These are phyloP conservation scores for Aspergillaceae sp. DNA, from an alignment of 2,329 filamentous ascomycete genomes.

Conservation along the genomic window DNA sequence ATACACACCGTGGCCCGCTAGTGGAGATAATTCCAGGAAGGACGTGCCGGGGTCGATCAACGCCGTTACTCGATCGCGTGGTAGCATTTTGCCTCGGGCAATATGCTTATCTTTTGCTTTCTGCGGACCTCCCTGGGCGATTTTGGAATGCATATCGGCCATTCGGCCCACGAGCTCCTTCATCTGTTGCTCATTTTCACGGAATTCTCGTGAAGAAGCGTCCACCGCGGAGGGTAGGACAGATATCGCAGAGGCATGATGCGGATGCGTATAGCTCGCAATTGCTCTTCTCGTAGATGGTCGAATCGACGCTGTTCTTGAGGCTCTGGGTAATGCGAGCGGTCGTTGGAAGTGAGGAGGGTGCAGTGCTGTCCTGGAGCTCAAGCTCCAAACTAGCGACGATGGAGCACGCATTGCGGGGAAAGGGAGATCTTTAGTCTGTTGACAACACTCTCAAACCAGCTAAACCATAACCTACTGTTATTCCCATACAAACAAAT, in stretches of 20 bases:
- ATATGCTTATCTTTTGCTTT: slow-evolving; percentile 85
- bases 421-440: slow-evolving; percentile 5
- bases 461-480: neutral
- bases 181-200: slow-evolving; percentile 74
- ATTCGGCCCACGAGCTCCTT: slow-evolving; percentile 60
- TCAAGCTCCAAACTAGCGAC: slow-evolving; percentile 30
- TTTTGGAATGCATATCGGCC: slow-evolving; percentile 59
- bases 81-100: slow-evolving; percentile 85
- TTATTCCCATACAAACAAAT: too few species aligned
- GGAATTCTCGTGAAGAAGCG: slow-evolving; percentile 65
- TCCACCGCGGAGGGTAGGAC: slow-evolving; percentile 70
- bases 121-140: slow-evolving; percentile 66
- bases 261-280: slow-evolving; percentile 69
- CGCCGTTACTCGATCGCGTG: slow-evolving; percentile 76
- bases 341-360: slow-evolving; percentile 16
- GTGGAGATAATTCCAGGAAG: slow-evolving; percentile 87
- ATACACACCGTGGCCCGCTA: slow-evolving; percentile 81
- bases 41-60: slow-evolving; percentile 81
- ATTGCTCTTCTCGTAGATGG: slow-evolving; percentile 35
- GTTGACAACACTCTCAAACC: neutral
- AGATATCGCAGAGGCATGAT: slow-evolving; percentile 77
- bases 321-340: slow-evolving; percentile 6
- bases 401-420: slow-evolving; percentile 32
- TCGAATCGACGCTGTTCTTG: slow-evolving; percentile 1
- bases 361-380: slow-evolving; percentile 16